These are phyloP conservation scores for Coniferiporia weirii DNA, from an alignment of 1,284 basidiomycete genomes.

Conservation along the genomic window DNA sequence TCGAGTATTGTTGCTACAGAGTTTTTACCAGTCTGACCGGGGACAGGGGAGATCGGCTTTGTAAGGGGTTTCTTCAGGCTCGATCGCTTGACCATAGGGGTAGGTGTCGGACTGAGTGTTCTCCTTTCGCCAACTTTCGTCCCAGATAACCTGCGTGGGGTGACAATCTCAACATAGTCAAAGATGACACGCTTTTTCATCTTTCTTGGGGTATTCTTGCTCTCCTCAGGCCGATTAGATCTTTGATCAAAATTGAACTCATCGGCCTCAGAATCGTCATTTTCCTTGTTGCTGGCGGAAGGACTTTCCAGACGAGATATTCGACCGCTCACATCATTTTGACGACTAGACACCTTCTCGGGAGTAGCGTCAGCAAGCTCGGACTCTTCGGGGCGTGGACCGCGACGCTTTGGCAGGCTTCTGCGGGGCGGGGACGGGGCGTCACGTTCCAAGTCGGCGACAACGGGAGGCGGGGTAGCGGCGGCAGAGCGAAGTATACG, in stretches of 20 bases:
- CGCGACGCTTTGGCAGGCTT: neutral
- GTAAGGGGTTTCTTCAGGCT: neutral
- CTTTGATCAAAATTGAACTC: constrained; percentile 1
- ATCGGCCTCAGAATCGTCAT: constrained; percentile 9
- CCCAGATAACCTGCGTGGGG: constrained; percentile 22
- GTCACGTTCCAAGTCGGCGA: neutral
- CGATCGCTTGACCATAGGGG: neutral
- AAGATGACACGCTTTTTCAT: constrained; percentile 29
- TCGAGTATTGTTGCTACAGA: constrained; percentile 7
- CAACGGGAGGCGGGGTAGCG: neutral
- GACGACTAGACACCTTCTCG: neutral
- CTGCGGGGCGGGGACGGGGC: neutral
- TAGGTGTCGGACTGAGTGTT: neutral
- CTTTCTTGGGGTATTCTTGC: neutral
- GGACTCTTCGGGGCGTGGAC: neutral
- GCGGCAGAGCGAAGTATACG: constrained; percentile 24
- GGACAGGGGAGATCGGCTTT: constrained; percentile 19
- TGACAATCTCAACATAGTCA: constrained; percentile 37
- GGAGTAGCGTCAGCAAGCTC: neutral
- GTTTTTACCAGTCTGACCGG: constrained; percentile 12
- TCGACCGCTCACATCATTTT: neutral
- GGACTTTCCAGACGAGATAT: neutral
- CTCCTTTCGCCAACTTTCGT: neutral
- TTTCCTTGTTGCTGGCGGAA: neutral
- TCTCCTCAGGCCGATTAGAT: neutral